A percentile compares a stretch with the other conserved stretches of the same genome.
These are phyloP conservation scores for Schoenoplectus tabernaemontani DNA, from an alignment of 202 grass and related monocot genomes.

Conservation along the genomic window DNA sequence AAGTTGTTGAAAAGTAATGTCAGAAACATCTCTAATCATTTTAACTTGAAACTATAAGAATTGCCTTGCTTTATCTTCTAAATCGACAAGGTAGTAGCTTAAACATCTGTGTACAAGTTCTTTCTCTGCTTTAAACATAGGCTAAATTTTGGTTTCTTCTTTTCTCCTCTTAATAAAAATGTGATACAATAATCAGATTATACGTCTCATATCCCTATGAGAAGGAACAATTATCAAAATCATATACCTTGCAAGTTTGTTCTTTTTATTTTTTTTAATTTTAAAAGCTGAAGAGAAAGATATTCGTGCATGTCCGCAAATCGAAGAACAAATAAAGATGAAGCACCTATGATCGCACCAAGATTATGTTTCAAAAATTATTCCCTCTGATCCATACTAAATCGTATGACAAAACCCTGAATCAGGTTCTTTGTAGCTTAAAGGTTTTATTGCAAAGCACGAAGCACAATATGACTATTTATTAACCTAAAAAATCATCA, in stretches of 20 bases:
- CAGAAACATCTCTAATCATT: no score
- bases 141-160: no score
- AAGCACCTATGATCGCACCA: background rate
- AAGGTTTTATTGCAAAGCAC: background rate
- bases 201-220: no score
- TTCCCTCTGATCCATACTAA: background rate
- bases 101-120: no score
- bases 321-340: background rate
- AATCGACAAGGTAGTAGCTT: no score
- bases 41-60: no score
- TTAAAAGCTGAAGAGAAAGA: background rate
- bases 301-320: background rate
- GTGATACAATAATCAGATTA: no score
- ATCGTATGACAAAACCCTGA: background rate
- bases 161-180: no score
- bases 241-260: no score
- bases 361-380: background rate
- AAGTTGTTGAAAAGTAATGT: background rate
- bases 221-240: no score
- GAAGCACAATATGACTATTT: background rate
- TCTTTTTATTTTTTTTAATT: background rate
- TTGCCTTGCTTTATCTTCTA: no score
- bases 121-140: no score
- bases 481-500: background rate
- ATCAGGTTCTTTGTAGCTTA: background rate